Evolutionary conservation across 2,329 filamentous ascomycete species (phyloP).

Genomic region (Xylariaceae sp.): DNA sequence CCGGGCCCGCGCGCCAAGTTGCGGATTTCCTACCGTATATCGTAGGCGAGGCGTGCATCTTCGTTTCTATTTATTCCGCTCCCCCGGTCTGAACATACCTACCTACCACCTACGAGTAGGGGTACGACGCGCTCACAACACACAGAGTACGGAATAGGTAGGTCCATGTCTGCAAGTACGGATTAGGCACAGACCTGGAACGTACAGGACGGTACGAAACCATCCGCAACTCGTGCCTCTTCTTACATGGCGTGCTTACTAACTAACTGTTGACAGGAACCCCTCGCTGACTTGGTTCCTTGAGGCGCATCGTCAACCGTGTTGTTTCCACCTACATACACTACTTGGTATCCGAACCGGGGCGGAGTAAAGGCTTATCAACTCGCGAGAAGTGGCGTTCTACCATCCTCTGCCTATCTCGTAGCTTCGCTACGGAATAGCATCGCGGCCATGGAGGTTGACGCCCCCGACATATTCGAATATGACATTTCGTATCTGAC

Average conservation of each 20-base stretch:
- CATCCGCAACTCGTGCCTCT: too few relatives aligned
- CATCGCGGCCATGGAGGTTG: slow-evolving; percentile 37
- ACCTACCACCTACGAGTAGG: not conserved
- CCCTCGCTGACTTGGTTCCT: not conserved
- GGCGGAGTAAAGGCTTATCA: too few relatives aligned
- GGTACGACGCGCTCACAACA: too few relatives aligned
- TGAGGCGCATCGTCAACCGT: not conserved
- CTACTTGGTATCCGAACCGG: too few relatives aligned
- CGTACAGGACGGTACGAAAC: not conserved
- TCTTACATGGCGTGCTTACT: not conserved
- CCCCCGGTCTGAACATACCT: not conserved
- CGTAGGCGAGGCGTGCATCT: not conserved
- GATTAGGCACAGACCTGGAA: too few relatives aligned
- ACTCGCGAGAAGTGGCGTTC: not conserved
- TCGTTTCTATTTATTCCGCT: not conserved
- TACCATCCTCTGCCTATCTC: slow-evolving; percentile 17
- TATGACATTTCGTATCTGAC: slow-evolving; percentile 45
- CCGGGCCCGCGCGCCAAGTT: not conserved
- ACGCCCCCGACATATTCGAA: slow-evolving; percentile 43
- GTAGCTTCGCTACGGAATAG: slow-evolving; percentile 32
- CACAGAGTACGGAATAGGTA: too few relatives aligned
- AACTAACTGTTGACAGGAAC: not conserved
- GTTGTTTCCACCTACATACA: not conserved
- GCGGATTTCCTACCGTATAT: not conserved
- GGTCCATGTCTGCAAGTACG: not conserved